Conservation (phyloP, 768 basidiomycete species). For the Suillus plorans region DNA sequence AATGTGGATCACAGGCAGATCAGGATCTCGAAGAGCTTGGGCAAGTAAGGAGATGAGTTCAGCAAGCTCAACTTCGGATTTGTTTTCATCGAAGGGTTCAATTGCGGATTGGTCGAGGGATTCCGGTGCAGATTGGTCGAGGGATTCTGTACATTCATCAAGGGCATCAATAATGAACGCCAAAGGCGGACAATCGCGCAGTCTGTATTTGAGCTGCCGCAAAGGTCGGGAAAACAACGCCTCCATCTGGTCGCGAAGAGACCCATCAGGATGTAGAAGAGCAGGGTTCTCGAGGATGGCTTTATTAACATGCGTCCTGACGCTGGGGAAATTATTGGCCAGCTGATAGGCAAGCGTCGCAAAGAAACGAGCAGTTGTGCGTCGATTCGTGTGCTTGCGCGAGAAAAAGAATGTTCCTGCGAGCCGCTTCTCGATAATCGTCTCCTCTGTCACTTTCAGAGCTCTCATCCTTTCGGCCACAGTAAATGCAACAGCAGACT, state of each 20-base stretch:
- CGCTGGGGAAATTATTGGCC: not conserved
- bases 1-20: not conserved
- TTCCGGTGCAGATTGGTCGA: not conserved
- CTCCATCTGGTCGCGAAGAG: not conserved
- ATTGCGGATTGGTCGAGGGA: not conserved
- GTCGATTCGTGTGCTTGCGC: not conserved
- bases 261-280: not conserved
- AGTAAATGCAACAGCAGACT: not conserved
- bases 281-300: not conserved
- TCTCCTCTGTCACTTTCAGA: not conserved
- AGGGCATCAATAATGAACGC: not conserved
- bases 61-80: not conserved
- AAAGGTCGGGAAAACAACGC: not conserved
- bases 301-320: not conserved
- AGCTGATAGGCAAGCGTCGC: not conserved
- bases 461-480: not conserved
- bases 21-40: not conserved
- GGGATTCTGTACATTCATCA: not conserved
- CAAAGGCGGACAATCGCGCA: not conserved
- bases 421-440: not conserved
- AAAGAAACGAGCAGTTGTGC: not conserved
- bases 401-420: not conserved
- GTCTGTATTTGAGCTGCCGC: not conserved
- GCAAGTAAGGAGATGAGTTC: not conserved
- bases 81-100: not conserved